Evolutionary conservation across 164 flowering plant genomes (phyloP).

Genomic region (Umbilicus rupestris): DNA sequence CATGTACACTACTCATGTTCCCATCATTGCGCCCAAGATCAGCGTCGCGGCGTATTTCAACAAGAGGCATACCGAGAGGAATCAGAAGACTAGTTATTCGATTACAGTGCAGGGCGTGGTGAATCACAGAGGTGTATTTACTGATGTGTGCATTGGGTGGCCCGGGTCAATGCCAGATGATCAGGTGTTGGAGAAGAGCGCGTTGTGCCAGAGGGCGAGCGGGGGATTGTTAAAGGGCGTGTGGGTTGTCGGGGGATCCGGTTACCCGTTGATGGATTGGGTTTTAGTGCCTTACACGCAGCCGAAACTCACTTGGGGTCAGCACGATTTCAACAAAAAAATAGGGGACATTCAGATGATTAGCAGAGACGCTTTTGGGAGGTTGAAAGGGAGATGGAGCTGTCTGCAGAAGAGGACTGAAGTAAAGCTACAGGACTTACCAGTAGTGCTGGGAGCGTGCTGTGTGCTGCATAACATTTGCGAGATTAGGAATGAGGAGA

Average conservation of each 20-base stretch:
- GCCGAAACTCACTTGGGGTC: slow-evolving; percentile 43
- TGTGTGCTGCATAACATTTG: slow-evolving; percentile 61
- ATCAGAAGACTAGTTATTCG: slow-evolving; percentile 51
- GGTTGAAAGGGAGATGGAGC: slow-evolving; percentile 46
- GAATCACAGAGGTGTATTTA: slow-evolving; percentile 40
- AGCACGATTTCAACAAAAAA: slow-evolving; percentile 47
- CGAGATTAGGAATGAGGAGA: slow-evolving; percentile 31
- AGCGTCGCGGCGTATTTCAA: slow-evolving; percentile 50
- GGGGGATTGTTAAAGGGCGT: slow-evolving; percentile 35
- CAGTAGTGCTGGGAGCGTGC: slow-evolving; percentile 52
- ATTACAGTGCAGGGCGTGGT: slow-evolving; percentile 61
- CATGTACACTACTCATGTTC: slow-evolving; percentile 56
- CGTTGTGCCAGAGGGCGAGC: slow-evolving; percentile 37
- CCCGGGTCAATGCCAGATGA: slow-evolving; percentile 61
- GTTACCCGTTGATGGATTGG: slow-evolving; percentile 54
- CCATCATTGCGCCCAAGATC: slow-evolving; percentile 51
- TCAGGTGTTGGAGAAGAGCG: slow-evolving; percentile 48
- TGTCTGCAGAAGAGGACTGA: slow-evolving; percentile 55
- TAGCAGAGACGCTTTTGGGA: slow-evolving; percentile 36
- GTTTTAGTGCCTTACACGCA: slow-evolving; percentile 48
- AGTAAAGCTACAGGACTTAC: slow-evolving; percentile 51
- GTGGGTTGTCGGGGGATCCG: slow-evolving; percentile 40
- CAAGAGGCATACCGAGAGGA: slow-evolving; percentile 52
- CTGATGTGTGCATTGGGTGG: slow-evolving; percentile 58
- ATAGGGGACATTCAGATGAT: slow-evolving; percentile 34